A percentile compares a stretch with the other conserved stretches of the same genome.
Conservation (phyloP, 805 yeast species). For the Kazachstania viticola region DNA sequence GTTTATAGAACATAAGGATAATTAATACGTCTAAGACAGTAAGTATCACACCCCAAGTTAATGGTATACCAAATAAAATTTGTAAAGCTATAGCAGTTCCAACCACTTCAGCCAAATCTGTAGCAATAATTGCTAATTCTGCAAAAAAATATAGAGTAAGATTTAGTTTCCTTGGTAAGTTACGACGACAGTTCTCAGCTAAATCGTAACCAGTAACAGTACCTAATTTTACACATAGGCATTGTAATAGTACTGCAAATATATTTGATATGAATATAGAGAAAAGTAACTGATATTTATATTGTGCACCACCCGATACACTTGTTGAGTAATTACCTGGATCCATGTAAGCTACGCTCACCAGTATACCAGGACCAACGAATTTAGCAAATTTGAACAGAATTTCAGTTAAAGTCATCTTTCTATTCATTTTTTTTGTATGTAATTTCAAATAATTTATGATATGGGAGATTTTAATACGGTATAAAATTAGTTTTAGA, state of each 20-base stretch:
- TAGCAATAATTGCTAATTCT: constrained; percentile 80
- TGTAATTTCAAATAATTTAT: too few species aligned
- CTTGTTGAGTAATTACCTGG: constrained; percentile 96
- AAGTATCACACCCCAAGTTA: constrained; percentile 60
- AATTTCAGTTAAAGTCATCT: constrained; percentile 1
- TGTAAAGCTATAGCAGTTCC: constrained; percentile 84
- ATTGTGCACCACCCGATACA: constrained; percentile 82
- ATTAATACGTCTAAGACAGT: constrained; percentile 76
- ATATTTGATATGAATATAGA: constrained; percentile 73
- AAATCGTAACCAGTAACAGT: constrained; percentile 88
- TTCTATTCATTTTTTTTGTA: too few species aligned
- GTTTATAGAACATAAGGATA: constrained; percentile 66
- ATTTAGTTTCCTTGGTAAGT: constrained; percentile 54
- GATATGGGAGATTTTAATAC: too few species aligned
- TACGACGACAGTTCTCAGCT: constrained; percentile 75
- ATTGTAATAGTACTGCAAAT: constrained; percentile 77
- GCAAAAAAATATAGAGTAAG: constrained; percentile 54
- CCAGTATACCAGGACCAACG: constrained; percentile 92
- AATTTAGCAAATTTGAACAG: constrained; percentile 43
- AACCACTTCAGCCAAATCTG: constrained; percentile 89
- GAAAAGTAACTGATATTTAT: constrained; percentile 65
- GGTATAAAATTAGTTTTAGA: too few species aligned
- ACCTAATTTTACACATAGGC: constrained; percentile 80
- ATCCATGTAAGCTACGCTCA: constrained; percentile 93
- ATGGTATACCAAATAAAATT: constrained; percentile 64